A percentile compares a stretch with the other conserved stretches of the same genome.
Conservation (phyloP, 306 rosid species). For the Ceratonia siliqua region DNA sequence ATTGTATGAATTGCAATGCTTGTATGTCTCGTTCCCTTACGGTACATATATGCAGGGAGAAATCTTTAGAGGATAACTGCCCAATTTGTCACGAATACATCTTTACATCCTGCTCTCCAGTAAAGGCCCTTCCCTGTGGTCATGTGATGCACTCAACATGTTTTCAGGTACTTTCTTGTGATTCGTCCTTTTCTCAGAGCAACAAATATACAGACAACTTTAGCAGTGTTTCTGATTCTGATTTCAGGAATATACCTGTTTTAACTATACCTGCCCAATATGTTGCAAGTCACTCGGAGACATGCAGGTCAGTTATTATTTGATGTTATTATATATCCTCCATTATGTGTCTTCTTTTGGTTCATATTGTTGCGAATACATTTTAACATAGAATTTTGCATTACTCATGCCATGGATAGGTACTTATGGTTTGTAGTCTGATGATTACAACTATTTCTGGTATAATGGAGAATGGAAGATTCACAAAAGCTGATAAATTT, state of each 20-base stretch:
- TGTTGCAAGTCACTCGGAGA: conserved; percentile 95
- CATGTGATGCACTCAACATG: conserved; percentile 92
- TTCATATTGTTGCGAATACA: conserved; percentile 22
- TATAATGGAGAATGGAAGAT: neutral
- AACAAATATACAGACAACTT: conserved; percentile 30
- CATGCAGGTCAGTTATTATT: conserved; percentile 80
- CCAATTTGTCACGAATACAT: conserved; percentile 94
- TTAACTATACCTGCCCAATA: conserved; percentile 82
- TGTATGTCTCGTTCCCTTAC: conserved; percentile 79
- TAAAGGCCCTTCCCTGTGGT: conserved; percentile 87
- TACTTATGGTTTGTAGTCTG: neutral
- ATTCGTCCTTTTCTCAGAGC: neutral
- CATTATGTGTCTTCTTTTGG: conserved; percentile 14
- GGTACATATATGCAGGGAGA: conserved; percentile 80
- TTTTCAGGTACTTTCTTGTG: conserved; percentile 65
- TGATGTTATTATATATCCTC: conserved; percentile 18
- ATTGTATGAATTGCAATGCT: conserved; percentile 98
- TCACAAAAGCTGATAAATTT: neutral
- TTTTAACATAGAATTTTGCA: neutral
- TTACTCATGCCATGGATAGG: neutral
- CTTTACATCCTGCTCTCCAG: conserved; percentile 78
- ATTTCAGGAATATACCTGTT: conserved; percentile 77
- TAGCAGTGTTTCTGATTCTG: conserved; percentile 36
- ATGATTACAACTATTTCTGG: conserved; percentile 12
- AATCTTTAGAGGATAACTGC: conserved; percentile 81